Conservation (phyloP, 352 stramenopile genomes). For the Phytophthora pistaciae region DNA sequence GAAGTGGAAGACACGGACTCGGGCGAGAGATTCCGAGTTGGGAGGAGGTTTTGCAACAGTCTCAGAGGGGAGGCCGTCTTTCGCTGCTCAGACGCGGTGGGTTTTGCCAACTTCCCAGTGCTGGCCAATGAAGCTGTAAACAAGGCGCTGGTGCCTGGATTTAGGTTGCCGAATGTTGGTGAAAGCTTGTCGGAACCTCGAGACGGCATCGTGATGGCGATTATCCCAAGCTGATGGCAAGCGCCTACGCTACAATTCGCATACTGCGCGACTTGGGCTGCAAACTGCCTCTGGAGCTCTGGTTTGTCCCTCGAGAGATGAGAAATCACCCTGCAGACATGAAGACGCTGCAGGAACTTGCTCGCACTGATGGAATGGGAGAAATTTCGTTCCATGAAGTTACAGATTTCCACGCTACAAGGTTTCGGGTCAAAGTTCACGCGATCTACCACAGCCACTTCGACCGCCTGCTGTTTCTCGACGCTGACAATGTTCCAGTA, state of each 20-base stretch:
- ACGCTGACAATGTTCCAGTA: slow-evolving; percentile 60
- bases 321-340: slow-evolving; percentile 16
- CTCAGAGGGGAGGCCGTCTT: slow-evolving; percentile 39
- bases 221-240: slow-evolving; percentile 57
- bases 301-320: slow-evolving; percentile 48
- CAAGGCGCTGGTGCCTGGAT: slow-evolving; percentile 7
- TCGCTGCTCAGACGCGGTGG: slow-evolving; percentile 45
- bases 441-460: slow-evolving; percentile 54
- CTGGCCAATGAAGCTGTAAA: slow-evolving; percentile 17
- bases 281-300: slow-evolving; percentile 56
- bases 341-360: slow-evolving; percentile 34
- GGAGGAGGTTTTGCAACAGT: slow-evolving; percentile 37
- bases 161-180: slow-evolving; percentile 20
- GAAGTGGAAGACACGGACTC: slow-evolving; percentile 40
- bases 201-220: slow-evolving; percentile 59
- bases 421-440: slow-evolving; percentile 60
- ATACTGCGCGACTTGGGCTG: slow-evolving; percentile 45
- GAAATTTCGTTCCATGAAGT: slow-evolving; percentile 36
- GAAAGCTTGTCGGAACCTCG: not conserved
- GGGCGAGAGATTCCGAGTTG: slow-evolving; percentile 35
- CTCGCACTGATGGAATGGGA: slow-evolving; percentile 23
- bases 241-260: slow-evolving; percentile 44
- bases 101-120: slow-evolving; percentile 43
- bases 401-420: slow-evolving; percentile 27
- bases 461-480: slow-evolving; percentile 54